Conservation (phyloP, 352 stramenopile species). For the Phytopythium delawarense region DNA sequence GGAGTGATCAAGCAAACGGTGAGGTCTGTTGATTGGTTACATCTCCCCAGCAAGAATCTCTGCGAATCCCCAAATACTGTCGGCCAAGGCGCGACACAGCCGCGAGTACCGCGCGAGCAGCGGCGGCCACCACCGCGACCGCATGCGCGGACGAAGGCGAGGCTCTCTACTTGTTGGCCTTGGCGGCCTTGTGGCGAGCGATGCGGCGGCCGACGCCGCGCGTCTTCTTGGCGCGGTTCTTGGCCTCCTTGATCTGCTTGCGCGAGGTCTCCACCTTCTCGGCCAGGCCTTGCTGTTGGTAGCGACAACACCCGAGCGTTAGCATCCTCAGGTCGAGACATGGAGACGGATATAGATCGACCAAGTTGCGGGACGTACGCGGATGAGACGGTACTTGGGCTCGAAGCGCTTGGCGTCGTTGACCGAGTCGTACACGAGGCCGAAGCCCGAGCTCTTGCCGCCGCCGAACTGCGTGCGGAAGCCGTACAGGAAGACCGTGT, state of each 20-base stretch:
- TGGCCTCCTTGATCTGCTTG: constrained; percentile 99
- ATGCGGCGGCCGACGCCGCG: constrained; percentile 97
- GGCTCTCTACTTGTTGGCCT: constrained; percentile 92
- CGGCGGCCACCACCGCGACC: constrained; percentile 9
- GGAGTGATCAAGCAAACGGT: constrained; percentile 37
- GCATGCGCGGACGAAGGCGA: constrained; percentile 20
- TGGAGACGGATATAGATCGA: too few species aligned
- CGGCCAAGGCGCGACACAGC: constrained; percentile 27
- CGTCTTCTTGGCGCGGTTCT: constrained; percentile 99
- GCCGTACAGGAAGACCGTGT: constrained; percentile 96
- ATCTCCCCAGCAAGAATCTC: constrained; percentile 48
- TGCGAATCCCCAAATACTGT: constrained; percentile 40
- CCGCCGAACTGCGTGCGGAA: constrained; percentile 98
- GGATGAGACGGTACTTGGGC: constrained; percentile 97
- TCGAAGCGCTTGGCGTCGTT: constrained; percentile 99
- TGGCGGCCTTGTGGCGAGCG: constrained; percentile 98
- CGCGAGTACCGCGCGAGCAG: constrained; percentile 19
- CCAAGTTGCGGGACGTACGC: constrained; percentile 11
- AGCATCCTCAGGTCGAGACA: too few species aligned
- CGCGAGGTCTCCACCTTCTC: constrained; percentile 96
- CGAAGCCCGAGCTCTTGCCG: constrained; percentile 97
- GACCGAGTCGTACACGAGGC: constrained; percentile 98
- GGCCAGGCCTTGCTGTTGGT: constrained; percentile 56
- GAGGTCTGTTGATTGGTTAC: constrained; percentile 51
- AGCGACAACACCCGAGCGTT: too few species aligned